Conservation (phyloP, 2,329 filamentous ascomycete genomes). For the Lecanosticta acicola region DNA sequence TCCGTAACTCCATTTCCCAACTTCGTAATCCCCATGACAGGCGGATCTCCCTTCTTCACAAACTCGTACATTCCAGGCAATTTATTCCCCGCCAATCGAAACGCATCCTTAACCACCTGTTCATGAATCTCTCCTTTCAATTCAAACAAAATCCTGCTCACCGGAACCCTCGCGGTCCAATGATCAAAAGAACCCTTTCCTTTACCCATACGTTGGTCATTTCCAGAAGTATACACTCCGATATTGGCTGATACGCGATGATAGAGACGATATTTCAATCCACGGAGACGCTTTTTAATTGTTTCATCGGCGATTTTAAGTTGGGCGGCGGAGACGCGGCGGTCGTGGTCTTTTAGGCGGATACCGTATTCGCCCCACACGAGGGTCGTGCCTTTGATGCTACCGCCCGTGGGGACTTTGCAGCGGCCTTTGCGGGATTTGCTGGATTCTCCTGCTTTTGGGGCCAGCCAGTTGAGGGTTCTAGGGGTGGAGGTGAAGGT, state of each 20-base stretch:
- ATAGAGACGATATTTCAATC: conserved; percentile 87
- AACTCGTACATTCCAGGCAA: conserved; percentile 89
- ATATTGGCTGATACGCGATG: conserved; percentile 88
- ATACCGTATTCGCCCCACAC: conserved; percentile 95
- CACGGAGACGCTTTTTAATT: conserved; percentile 80
- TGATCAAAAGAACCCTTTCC: conserved; percentile 97
- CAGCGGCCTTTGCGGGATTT: conserved; percentile 86
- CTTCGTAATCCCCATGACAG: conserved; percentile 89
- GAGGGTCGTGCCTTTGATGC: conserved; percentile 85
- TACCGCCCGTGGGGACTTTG: conserved; percentile 84
- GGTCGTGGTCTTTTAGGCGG: conserved; percentile 88
- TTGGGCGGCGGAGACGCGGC: conserved; percentile 78
- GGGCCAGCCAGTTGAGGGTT: conserved; percentile 70
- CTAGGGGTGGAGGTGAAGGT: conserved; percentile 25
- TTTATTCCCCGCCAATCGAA: conserved; percentile 90
- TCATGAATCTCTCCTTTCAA: conserved; percentile 89
- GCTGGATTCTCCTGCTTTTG: conserved; percentile 71
- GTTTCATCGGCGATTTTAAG: conserved; percentile 90
- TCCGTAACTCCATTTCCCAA: conserved; percentile 72
- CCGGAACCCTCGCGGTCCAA: conserved; percentile 84
- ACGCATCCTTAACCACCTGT: conserved; percentile 87
- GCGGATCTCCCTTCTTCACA: conserved; percentile 82
- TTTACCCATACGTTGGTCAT: conserved; percentile 98
- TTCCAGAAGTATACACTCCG: conserved; percentile 90
- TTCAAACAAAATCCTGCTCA: conserved; percentile 90